Evolutionary conservation across 257 asterid species (phyloP).

Genomic region (Solanum arcanum): DNA sequence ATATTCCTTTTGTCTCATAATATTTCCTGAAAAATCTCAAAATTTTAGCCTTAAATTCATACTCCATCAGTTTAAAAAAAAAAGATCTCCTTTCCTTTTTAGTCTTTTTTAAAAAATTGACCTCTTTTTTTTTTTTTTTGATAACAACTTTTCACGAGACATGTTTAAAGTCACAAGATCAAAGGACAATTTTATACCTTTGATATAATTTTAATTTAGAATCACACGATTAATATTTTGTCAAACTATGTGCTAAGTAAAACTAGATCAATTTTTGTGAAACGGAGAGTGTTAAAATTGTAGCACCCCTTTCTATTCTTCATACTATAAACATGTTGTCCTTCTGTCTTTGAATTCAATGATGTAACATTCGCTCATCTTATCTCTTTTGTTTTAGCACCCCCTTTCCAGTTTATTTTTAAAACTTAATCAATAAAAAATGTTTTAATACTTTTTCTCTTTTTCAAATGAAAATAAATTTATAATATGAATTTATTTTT

Average conservation of each 20-base stretch:
- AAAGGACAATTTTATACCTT: too few relatives aligned
- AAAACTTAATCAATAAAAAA: too few relatives aligned
- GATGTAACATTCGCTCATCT: background rate
- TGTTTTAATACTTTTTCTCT: too few relatives aligned
- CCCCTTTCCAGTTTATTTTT: background rate
- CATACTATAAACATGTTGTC: background rate
- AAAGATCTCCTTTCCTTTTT: accelerated
- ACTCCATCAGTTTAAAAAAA: too few relatives aligned
- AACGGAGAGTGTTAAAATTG: background rate
- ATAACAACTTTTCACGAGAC: accelerated
- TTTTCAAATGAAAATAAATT: background rate
- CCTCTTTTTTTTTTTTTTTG: accelerated
- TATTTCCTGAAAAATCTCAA: background rate
- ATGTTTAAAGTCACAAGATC: too few relatives aligned
- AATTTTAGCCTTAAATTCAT: background rate
- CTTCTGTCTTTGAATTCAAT: background rate
- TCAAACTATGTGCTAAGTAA: accelerated
- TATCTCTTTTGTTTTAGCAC: background rate
- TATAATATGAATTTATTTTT: background rate
- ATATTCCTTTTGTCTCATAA: background rate
- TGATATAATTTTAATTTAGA: too few relatives aligned
- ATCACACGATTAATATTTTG: too few relatives aligned
- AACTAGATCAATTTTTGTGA: too few relatives aligned
- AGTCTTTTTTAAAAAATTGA: too few relatives aligned
- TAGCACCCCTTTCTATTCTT: background rate